Percentiles rank a stretch among this genome's conserved stretches.
These are phyloP conservation scores for Tuber umbilicatum DNA, from an alignment of 495 filamentous ascomycete species.

Conservation along the genomic window DNA sequence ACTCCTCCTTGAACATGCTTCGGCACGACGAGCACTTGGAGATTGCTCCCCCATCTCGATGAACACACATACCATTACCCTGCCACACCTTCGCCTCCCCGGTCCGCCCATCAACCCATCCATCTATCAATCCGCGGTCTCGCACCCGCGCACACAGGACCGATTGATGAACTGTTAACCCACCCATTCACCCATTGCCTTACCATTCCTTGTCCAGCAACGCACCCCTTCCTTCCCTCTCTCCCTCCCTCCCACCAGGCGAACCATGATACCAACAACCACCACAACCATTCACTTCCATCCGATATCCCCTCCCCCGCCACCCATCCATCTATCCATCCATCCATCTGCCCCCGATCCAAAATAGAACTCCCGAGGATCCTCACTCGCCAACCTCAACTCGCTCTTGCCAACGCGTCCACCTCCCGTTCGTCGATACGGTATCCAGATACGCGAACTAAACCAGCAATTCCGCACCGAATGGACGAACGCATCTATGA, in stretches of 20 bases:
- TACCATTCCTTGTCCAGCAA: background rate
- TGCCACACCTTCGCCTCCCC: background rate
- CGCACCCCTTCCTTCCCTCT: too few relatives aligned
- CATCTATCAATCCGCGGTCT: background rate
- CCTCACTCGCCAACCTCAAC: background rate
- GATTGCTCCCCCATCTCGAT: background rate
- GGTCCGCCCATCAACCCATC: background rate
- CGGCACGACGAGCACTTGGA: background rate
- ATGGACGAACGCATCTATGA: background rate
- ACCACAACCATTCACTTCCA: background rate
- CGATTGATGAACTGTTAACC: background rate
- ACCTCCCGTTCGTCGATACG: background rate
- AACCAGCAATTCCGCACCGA: background rate
- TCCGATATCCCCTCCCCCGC: background rate
- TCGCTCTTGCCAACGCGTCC: background rate
- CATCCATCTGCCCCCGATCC: background rate
- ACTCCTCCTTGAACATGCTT: too few relatives aligned
- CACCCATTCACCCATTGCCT: background rate
- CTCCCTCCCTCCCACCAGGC: background rate
- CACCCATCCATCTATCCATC: background rate
- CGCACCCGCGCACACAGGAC: background rate
- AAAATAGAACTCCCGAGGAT: background rate
- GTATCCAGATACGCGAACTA: background rate
- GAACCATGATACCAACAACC: background rate
- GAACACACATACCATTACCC: background rate